Evolutionary conservation across 139 green algal genomes (phyloP), one percentile per base, ranked within the genome.

Genomic region (Tetradesmus obliquus): DNA sequence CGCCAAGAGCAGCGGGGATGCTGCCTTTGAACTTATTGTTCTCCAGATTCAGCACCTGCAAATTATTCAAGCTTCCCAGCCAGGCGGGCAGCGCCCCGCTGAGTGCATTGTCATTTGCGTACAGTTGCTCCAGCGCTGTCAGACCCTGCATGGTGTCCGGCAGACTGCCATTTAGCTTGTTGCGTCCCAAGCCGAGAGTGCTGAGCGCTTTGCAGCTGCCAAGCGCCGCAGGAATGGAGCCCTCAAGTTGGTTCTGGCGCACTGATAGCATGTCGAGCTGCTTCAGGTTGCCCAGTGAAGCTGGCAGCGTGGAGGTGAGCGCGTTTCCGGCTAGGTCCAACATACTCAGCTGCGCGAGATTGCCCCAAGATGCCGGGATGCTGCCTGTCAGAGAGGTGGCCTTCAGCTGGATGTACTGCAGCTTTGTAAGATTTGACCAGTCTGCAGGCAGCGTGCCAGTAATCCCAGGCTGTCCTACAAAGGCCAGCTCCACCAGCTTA

Each of bases 331-430:
- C 22, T n/a, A 88, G 13, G 22, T 79, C 24, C 8, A 88, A 12
- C 7, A 60, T 12, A 8, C 24, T 55, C 57, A 88, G 32, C 7
- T 57, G 5, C 13, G 15, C 53, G 24, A 80, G 15, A 3, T 2
- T 32, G 55, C 51, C 82, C 84, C 57, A 80, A 19, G 84, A 88
- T n/a, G 84, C 58, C 4, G 84, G 84, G 3, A 88, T 55, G n/a
- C 32, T 88, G 84, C 84, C 84, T 7, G 84, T 45, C 10, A 88
- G 2, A 0, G 57, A 88, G 58, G 9, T 88, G 24, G 55, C 80
- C 19, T 3, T 54, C 3, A 88, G 10, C 13, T 58, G 84, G 3
- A 88, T 55, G 58, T 79, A 58, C 32, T 45, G 58, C 4, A 88
- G 5, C 12, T 79, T 24, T 5, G 20, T 54, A 9, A 88, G 10